Evolutionary conservation across 176 grass and related monocot genomes (phyloP).

Genomic region (Melocanna baccifera): DNA sequence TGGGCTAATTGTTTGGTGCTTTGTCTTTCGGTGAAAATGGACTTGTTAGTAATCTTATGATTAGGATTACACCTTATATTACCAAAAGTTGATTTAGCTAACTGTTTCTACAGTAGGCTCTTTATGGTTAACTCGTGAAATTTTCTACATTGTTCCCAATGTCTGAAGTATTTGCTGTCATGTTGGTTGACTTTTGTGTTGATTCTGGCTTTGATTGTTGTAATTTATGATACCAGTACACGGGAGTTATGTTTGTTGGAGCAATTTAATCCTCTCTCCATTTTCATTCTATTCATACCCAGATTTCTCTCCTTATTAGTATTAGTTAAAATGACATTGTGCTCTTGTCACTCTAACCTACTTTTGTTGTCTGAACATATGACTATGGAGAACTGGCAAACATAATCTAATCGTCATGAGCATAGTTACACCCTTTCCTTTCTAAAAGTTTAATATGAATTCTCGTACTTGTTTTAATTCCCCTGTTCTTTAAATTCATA

Average conservation of each 20-base stretch:
- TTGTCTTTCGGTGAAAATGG: background rate
- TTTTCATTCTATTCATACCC: background rate
- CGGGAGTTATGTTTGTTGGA: background rate
- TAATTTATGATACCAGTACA: background rate
- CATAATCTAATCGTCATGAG: background rate
- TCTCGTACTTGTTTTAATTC: background rate
- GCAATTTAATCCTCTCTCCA: background rate
- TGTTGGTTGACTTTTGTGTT: background rate
- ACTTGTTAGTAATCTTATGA: background rate
- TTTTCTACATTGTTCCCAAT: background rate
- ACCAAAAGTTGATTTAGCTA: background rate
- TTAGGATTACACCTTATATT: background rate
- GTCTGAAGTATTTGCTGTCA: background rate
- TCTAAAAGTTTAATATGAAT: background rate
- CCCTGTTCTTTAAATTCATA: slow-evolving; percentile 24
- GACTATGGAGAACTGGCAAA: background rate
- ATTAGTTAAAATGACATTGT: background rate
- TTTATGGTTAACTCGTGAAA: background rate
- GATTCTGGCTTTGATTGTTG: background rate
- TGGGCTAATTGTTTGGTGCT: background rate
- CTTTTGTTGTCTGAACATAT: background rate
- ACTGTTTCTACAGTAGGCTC: background rate
- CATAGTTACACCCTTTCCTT: background rate
- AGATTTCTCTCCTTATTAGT: background rate
- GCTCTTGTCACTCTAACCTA: background rate